Conservation (phyloP, 768 basidiomycete genomes). For the Podaxis carcinomalis region DNA sequence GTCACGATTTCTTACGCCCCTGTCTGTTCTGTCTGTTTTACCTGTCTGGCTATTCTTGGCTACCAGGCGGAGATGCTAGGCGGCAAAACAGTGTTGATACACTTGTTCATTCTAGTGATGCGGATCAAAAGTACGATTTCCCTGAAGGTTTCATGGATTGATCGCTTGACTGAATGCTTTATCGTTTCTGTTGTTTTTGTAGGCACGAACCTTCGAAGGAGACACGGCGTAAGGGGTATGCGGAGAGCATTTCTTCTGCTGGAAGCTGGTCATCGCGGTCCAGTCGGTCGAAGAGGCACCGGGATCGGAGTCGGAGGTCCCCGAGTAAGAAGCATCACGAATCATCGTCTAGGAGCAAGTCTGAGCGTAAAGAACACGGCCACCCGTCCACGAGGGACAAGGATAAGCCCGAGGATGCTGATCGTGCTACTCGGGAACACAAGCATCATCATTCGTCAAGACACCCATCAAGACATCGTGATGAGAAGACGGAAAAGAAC, state of each 20-base stretch:
- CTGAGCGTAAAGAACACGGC: slow-evolving; percentile 6
- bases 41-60: background rate
- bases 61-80: background rate
- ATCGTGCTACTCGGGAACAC: slow-evolving; percentile 6
- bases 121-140: slow-evolving; percentile 8
- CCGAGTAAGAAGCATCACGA: slow-evolving; percentile 3
- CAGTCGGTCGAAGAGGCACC: slow-evolving; percentile 20
- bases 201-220: slow-evolving; percentile 15
- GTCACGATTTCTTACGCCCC: background rate
- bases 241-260: slow-evolving; percentile 22
- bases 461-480: slow-evolving; percentile 9
- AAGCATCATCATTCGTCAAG: background rate
- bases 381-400: slow-evolving; percentile 12
- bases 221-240: slow-evolving; percentile 11
- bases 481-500: slow-evolving; percentile 17
- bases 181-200: slow-evolving; percentile 6
- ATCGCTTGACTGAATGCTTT: slow-evolving; percentile 4
- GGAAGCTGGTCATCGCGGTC: slow-evolving; percentile 26
- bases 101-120: slow-evolving; percentile 6
- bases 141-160: background rate
- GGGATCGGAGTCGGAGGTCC: background rate
- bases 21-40: background rate
- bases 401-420: slow-evolving; percentile 18
- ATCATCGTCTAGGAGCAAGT: slow-evolving; percentile 11
- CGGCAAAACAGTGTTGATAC: slow-evolving; percentile 11